Percentiles rank a stretch among this genome's conserved stretches.
phyloP scores from a whole-genome alignment of 805 yeast genomes.

The Kodamaea lidongshanica region DNA sequence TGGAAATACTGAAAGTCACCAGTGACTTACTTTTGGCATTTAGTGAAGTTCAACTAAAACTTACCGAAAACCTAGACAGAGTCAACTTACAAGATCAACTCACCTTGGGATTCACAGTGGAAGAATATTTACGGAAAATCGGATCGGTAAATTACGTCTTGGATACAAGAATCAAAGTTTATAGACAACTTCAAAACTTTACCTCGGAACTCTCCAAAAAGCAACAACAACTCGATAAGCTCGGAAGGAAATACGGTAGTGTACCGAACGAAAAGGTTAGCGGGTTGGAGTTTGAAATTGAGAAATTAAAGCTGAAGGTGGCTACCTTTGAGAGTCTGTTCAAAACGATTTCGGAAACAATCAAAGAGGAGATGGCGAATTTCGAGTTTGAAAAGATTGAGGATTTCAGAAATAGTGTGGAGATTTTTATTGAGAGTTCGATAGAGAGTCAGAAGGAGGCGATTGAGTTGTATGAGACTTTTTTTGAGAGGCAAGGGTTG shows the following conservation, averaged over 20 bases:
- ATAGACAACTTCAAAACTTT: slow-evolving; percentile 36
- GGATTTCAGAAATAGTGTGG: slow-evolving; percentile 85
- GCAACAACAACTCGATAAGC: slow-evolving; percentile 39
- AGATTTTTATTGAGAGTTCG: slow-evolving; percentile 81
- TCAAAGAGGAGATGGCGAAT: slow-evolving; percentile 58
- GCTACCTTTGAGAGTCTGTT: slow-evolving; percentile 51
- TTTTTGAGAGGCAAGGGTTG: slow-evolving; percentile 50
- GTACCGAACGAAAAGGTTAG: slow-evolving; percentile 57
- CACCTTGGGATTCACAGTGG: slow-evolving; percentile 79
- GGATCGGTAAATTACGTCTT: slow-evolving; percentile 70
- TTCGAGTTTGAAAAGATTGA: slow-evolving; percentile 73
- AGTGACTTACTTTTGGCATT: slow-evolving; percentile 63
- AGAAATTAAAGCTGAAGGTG: slow-evolving; percentile 47
- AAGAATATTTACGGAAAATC: slow-evolving; percentile 76
- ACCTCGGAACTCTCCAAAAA: slow-evolving; percentile 43
- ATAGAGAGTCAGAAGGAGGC: slow-evolving; percentile 92
- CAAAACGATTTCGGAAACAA: slow-evolving; percentile 56
- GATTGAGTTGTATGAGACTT: slow-evolving; percentile 83
- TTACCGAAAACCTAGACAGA: slow-evolving; percentile 70
- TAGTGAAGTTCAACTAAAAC: slow-evolving; percentile 62
- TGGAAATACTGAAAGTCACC: slow-evolving; percentile 67
- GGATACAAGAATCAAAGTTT: slow-evolving; percentile 62
- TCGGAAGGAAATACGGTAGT: slow-evolving; percentile 37
- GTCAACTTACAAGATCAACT: slow-evolving; percentile 79
- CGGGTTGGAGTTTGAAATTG: slow-evolving; percentile 53